A percentile compares a stretch with the other conserved stretches of the same genome.
Evolutionary conservation across 805 yeast genomes (phyloP).

Genomic region (Clavispora asparagi): DNA sequence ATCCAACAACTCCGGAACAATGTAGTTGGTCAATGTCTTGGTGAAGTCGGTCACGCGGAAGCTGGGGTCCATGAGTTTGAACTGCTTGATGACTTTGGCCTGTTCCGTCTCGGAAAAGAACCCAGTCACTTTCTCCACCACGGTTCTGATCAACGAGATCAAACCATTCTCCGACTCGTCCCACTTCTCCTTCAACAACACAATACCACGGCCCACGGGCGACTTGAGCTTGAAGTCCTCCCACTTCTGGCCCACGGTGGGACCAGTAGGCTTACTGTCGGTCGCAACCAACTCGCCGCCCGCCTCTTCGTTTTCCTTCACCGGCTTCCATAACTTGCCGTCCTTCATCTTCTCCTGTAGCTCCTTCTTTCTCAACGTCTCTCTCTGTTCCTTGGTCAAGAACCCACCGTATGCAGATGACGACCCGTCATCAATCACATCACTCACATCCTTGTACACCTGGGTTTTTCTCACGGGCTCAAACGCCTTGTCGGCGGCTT

Average conservation of each 20-base stretch:
- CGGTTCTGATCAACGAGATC: slow-evolving; percentile 71
- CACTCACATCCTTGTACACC: slow-evolving; percentile 81
- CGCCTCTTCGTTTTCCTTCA: slow-evolving; percentile 74
- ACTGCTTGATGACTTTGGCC: slow-evolving; percentile 83
- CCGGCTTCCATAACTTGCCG: slow-evolving; percentile 61
- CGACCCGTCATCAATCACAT: slow-evolving; percentile 89
- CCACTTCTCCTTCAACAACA: slow-evolving; percentile 65
- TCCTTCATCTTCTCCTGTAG: slow-evolving; percentile 50
- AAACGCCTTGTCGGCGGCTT: slow-evolving; percentile 77
- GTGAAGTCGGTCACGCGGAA: slow-evolving; percentile 77
- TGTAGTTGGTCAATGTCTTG: slow-evolving; percentile 81
- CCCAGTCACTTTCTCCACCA: slow-evolving; percentile 75
- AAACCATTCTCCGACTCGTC: slow-evolving; percentile 94
- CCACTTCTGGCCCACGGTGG: slow-evolving; percentile 59
- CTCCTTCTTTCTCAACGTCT: slow-evolving; percentile 51
- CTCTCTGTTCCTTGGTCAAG: slow-evolving; percentile 78
- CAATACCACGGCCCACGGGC: slow-evolving; percentile 59
- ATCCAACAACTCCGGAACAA: slow-evolving; percentile 91
- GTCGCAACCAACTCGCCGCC: slow-evolving; percentile 82
- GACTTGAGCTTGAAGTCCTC: slow-evolving; percentile 64
- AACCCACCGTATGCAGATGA: slow-evolving; percentile 89
- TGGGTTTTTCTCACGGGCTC: slow-evolving; percentile 93
- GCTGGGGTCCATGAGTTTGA: slow-evolving; percentile 84
- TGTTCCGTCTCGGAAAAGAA: slow-evolving; percentile 95
- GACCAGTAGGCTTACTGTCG: slow-evolving; percentile 69